Evolutionary conservation across 2,329 filamentous ascomycete species (phyloP), one percentile per base, ranked within the genome.

Genomic region (Diaporthe batatas): DNA sequence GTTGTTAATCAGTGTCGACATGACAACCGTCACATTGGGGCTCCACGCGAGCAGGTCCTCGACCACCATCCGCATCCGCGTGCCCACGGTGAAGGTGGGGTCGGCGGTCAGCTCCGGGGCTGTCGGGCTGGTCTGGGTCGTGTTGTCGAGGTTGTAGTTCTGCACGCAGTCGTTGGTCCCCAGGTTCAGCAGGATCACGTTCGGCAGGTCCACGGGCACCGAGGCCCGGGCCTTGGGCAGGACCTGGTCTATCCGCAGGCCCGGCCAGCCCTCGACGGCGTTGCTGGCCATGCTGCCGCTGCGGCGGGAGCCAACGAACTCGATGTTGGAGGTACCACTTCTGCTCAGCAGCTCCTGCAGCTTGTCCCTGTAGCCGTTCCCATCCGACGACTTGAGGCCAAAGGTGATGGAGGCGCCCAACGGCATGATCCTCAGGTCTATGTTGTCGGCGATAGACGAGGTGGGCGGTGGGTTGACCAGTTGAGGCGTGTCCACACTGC

Each of bases 201-300:
- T 84, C 12, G 84, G 84, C 70, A 79, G 78, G 36, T 76, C 77
- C 2, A 73, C 29, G 1, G 79, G 79, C 6, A 84, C 79, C 1
- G 81, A 79, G 5, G 23, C 42, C 34, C 74, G 74, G 32, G 82
- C 83, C 72, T 82, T 83, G 36, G 36, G 76, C 55, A 77, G 73
- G 47, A 86, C 81, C 74, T 85, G 74, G 36, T 81, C 81, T 77
- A 87, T 82, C 59, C 82, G 81, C 55, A 79, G 78, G 32, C 82
- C 84, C 0, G 83, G 80, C 80, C 84, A 85, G 44, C 84, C 85
- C 75, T 87, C 86, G 74, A 84, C 81, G 16, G 84, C 80, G 76
- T 83, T 83, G 76, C 84, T 79, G 29, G 25, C 47, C 84, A 86
- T 86, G 72, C 75, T 78, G 51, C 84, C 84, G 58, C 77, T 75